These are phyloP conservation scores for Candida succiphila DNA, from an alignment of 805 yeast genomes.

Conservation along the genomic window DNA sequence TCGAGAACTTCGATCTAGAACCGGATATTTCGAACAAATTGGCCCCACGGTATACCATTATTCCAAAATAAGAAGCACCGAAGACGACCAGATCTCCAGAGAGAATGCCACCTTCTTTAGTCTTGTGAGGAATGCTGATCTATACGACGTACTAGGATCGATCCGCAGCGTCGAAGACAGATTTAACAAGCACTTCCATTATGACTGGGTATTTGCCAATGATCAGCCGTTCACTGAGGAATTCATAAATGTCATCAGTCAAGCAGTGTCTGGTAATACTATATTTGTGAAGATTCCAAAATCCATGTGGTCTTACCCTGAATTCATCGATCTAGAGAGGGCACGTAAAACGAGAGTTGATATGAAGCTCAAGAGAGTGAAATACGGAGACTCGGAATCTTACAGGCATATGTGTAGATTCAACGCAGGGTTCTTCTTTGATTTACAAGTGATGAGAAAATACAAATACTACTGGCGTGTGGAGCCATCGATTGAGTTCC, in stretches of 20 bases:
- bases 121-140: slow-evolving; percentile 67
- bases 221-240: slow-evolving; percentile 79
- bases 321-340: slow-evolving; percentile 63
- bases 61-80: too few species aligned
- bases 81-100: too few species aligned
- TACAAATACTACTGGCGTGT: slow-evolving; percentile 93
- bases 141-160: slow-evolving; percentile 49
- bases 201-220: slow-evolving; percentile 94
- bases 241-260: slow-evolving; percentile 56
- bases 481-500: slow-evolving; percentile 74
- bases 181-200: slow-evolving; percentile 69
- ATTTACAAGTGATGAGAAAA: slow-evolving; percentile 63
- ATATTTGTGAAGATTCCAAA: slow-evolving; percentile 73
- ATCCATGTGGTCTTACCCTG: slow-evolving; percentile 87
- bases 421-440: slow-evolving; percentile 83
- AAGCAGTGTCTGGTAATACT: slow-evolving; percentile 67
- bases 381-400: slow-evolving; percentile 59
- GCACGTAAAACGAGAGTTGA: slow-evolving; percentile 47
- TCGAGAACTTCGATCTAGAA: too few species aligned
- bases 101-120: slow-evolving; percentile 76
- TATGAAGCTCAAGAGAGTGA: slow-evolving; percentile 40
- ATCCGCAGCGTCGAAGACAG: slow-evolving; percentile 80
- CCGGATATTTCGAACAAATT: too few species aligned
- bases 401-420: slow-evolving; percentile 90
- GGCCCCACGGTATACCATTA: too few species aligned